Base-by-base conservation (phyloP, 2,329 filamentous ascomycete genomes). In the Hypoxylon sp. region DNA sequence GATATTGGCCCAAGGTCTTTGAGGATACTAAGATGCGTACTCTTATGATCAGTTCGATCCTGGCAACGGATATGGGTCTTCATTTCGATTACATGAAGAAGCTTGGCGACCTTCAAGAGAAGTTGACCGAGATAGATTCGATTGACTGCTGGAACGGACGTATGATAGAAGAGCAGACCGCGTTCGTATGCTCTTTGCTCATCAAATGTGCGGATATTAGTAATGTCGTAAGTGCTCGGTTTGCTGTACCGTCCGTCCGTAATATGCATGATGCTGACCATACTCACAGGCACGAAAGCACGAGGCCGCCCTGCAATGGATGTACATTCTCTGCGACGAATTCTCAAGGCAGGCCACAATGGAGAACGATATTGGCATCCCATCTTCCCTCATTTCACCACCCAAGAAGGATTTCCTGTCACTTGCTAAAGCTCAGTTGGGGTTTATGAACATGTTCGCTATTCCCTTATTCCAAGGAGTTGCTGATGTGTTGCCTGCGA, bases 181-280 rank as follows among this genome's bases (percentile, higher is more conserved):
- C 92, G 8, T 80, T 98, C 48, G 83, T 91, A n/a, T 98, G 96
- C 79, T 93, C 93, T 12, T 81, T 99, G 60, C 82, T 99, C 63
- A 97, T 99, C 80, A 99, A 99, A 78, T 98, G 96, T 76, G 96
- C 96, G 38, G 96, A 99, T 78, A 98, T 99, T 75, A 97, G 95
- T 81, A 99, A 99, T 77, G 96, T 98, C 77, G 92, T 95, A 85
- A 78, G 92, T 90, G 33, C 30, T n/a, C 24, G 52, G 16, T 49
- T 49, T 56, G 26, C 5, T 14, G 8, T 6, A 38, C 6, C n/a
- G 30, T 49, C 30, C 38, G 18, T 26, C n/a, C 50, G 9, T 20
- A 38, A 32, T 32, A 54, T 24, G 7, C n/a, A 42, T 1, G 5
- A 30, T 40, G 28, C 65, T 72, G 73, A 77, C 75, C 53, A 74